phyloP scores from a whole-genome alignment of 1,284 basidiomycete species.

The Mycosarcoma maydis region DNA sequence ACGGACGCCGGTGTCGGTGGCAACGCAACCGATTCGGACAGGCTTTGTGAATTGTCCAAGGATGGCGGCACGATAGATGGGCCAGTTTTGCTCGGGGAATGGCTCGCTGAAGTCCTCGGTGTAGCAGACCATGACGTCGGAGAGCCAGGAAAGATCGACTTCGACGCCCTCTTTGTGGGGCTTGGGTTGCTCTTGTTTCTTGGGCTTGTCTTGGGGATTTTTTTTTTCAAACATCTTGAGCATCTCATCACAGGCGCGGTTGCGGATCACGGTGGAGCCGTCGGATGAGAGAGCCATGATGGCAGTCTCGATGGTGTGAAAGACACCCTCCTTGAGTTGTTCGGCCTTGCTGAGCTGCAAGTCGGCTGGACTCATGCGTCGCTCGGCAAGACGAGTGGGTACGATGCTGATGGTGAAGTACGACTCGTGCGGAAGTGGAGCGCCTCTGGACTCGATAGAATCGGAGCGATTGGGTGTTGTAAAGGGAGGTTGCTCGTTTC shows the following conservation, averaged over 20 bases:
- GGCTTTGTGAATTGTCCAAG: conserved; percentile 46
- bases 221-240: conserved; percentile 48
- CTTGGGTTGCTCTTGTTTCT: conserved; percentile 11
- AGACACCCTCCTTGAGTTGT: conserved; percentile 45
- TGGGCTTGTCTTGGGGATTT: conserved; percentile 37
- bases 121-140: conserved; percentile 57
- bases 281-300: conserved; percentile 56
- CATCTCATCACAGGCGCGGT: conserved; percentile 57
- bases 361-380: conserved; percentile 47
- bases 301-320: conserved; percentile 53
- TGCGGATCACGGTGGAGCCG: conserved; percentile 52
- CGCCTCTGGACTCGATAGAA: conserved; percentile 16
- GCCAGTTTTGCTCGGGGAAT: conserved; percentile 51
- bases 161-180: conserved; percentile 28
- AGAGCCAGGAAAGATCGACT: conserved; percentile 56
- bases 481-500: not conserved
- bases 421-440: conserved; percentile 49
- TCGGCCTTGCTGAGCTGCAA: conserved; percentile 40
- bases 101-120: conserved; percentile 54
- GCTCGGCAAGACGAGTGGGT: conserved; percentile 41
- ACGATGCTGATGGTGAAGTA: conserved; percentile 56
- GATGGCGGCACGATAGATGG: conserved; percentile 59
- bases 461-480: conserved; percentile 13
- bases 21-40: conserved; percentile 47
- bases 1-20: conserved; percentile 41